These are phyloP conservation scores for Acephala macrosclerotiorum DNA, from an alignment of 2,329 filamentous ascomycete species.

Conservation along the genomic window DNA sequence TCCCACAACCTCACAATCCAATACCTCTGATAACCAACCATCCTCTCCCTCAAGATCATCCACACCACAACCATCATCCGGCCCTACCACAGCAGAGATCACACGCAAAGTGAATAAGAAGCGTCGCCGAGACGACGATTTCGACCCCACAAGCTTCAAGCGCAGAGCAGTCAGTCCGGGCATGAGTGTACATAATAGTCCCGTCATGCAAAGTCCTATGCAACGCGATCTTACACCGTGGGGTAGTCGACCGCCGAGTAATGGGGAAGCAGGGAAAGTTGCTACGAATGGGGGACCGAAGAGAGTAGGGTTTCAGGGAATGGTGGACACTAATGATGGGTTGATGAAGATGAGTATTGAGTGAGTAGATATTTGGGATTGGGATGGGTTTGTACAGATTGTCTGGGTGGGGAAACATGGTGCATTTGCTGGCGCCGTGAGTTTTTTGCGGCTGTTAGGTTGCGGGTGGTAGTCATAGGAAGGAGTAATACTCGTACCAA, in stretches of 20 bases:
- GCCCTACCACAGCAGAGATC: constrained; percentile 75
- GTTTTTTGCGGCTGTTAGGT: not conserved
- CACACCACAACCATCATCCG: constrained; percentile 44
- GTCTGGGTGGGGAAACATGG: not conserved
- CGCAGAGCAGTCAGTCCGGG: constrained; percentile 90
- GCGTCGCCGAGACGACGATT: constrained; percentile 88
- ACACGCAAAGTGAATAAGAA: constrained; percentile 81
- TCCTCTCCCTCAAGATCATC: constrained; percentile 43
- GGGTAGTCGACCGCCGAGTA: constrained; percentile 74
- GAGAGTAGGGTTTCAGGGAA: constrained; percentile 84
- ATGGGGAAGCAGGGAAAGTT: constrained; percentile 55
- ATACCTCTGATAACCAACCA: constrained; percentile 32
- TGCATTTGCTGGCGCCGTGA: constrained; percentile 3
- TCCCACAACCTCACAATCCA: constrained; percentile 20
- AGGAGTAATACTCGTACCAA: not conserved
- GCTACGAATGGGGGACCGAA: constrained; percentile 53
- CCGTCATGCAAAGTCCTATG: constrained; percentile 83
- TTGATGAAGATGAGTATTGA: constrained; percentile 98
- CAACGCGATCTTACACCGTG: constrained; percentile 75
- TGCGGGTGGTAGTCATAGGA: not conserved
- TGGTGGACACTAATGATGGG: constrained; percentile 94
- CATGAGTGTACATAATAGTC: constrained; percentile 89
- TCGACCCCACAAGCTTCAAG: constrained; percentile 89
- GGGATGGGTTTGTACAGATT: not conserved
- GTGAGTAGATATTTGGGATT: constrained; percentile 47